phyloP scores from a whole-genome alignment of 768 basidiomycete genomes.

The Phaffia australis region DNA sequence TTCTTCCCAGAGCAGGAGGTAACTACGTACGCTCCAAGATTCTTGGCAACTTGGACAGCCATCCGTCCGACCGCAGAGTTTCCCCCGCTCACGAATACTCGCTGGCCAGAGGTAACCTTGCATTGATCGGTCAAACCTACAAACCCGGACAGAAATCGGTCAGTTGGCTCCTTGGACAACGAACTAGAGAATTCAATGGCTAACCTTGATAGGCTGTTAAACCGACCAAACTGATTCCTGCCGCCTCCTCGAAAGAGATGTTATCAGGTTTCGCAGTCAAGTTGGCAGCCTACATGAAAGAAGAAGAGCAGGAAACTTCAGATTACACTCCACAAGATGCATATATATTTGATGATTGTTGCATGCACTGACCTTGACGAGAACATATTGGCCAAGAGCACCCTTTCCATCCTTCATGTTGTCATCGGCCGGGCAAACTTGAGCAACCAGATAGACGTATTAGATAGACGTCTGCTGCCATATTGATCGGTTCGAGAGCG shows the following conservation, averaged over 20 bases:
- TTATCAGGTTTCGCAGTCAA: conserved; percentile 11
- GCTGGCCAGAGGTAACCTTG: too few relatives aligned
- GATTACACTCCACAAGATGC: too few relatives aligned
- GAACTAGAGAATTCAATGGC: too few relatives aligned
- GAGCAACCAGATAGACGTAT: too few relatives aligned
- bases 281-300: conserved; percentile 1
- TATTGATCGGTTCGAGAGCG: too few relatives aligned
- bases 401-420: conserved; percentile 9
- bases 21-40: conserved; percentile 18
- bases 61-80: conserved; percentile 17
- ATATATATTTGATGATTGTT: too few relatives aligned
- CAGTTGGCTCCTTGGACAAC: too few relatives aligned
- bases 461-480: too few relatives aligned
- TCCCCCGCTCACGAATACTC: conserved; percentile 2
- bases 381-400: conserved; percentile 2
- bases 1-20: conserved; percentile 12
- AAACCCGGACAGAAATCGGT: too few relatives aligned
- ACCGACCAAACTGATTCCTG: conserved; percentile 17
- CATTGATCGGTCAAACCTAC: too few relatives aligned
- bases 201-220: conserved; percentile 12
- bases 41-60: conserved; percentile 18
- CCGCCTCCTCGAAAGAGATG: conserved; percentile 15
- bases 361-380: conserved; percentile 7
- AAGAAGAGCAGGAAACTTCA: background rate
- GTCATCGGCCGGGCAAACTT: background rate